Evolutionary conservation across 768 basidiomycete genomes (phyloP).

Genomic region (Suillus discolor): DNA sequence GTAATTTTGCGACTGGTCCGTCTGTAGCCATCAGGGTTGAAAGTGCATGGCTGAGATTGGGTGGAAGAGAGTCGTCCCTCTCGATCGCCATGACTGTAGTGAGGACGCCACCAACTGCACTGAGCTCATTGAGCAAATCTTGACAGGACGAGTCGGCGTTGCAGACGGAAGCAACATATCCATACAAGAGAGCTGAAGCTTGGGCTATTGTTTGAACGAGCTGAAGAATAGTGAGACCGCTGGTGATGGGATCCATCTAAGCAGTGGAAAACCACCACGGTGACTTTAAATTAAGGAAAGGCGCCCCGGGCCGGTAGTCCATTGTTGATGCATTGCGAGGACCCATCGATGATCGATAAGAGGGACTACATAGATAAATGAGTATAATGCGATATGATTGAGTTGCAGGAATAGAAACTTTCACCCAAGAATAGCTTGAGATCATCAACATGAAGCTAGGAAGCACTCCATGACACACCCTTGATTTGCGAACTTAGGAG

Average conservation of each 20-base stretch:
- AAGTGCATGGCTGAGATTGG: not conserved
- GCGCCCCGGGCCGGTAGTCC: not conserved
- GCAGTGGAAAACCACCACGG: not conserved
- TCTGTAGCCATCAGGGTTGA: not conserved
- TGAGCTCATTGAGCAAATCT: not conserved
- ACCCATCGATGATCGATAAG: not conserved
- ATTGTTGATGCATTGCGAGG: not conserved
- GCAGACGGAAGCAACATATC: constrained; percentile 6
- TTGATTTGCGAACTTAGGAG: no score
- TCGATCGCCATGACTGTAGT: not conserved
- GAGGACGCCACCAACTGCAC: not conserved
- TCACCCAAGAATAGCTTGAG: no score
- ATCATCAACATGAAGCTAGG: no score
- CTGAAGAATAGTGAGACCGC: not conserved
- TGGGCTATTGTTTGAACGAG: not conserved
- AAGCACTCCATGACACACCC: no score
- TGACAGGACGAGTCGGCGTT: constrained; percentile 1
- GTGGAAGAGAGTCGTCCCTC: not conserved
- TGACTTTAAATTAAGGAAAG: not conserved
- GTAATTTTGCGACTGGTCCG: not conserved
- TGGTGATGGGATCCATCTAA: constrained; percentile 7
- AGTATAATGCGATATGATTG: no score
- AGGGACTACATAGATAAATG: no score
- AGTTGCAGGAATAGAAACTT: no score
- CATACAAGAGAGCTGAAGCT: not conserved